Conservation (phyloP, 768 basidiomycete species). For the Auricularia auricula-judae region DNA sequence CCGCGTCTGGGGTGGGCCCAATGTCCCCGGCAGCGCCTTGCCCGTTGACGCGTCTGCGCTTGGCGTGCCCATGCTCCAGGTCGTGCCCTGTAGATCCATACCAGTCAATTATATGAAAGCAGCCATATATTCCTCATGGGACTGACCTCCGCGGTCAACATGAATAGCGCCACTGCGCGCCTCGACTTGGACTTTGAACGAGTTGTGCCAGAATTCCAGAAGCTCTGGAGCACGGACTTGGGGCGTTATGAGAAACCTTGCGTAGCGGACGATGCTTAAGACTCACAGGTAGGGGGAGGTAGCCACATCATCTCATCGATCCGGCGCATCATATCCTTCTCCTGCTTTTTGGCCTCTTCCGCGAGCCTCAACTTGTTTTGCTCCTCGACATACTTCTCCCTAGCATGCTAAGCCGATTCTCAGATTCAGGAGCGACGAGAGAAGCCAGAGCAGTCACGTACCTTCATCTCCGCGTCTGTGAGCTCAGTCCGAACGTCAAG, state of each 20-base stretch:
- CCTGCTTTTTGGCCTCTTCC: constrained; percentile 38
- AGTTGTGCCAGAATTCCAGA: constrained; percentile 63
- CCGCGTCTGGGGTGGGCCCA: not conserved
- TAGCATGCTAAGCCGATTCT: constrained; percentile 34
- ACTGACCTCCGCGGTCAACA: constrained; percentile 27
- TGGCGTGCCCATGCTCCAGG: not conserved
- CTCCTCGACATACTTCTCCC: constrained; percentile 53
- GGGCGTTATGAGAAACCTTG: not conserved
- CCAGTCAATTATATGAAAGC: not conserved
- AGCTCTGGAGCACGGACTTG: constrained; percentile 58
- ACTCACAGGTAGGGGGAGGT: constrained; percentile 52
- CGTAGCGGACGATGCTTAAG: not conserved
- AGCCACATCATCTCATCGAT: constrained; percentile 59
- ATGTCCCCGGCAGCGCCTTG: not conserved
- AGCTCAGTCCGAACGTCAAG: constrained; percentile 69
- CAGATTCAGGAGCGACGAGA: not conserved
- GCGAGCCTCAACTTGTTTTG: constrained; percentile 46
- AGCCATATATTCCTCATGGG: not conserved
- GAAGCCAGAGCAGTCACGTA: constrained; percentile 13
- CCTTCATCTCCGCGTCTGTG: constrained; percentile 75
- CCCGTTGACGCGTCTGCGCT: not conserved
- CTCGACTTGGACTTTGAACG: constrained; percentile 60
- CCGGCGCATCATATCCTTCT: constrained; percentile 41
- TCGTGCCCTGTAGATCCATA: not conserved
- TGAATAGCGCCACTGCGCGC: constrained; percentile 38